Conservation (phyloP, 2,329 filamentous ascomycete genomes). For the Scedosporium aurantiacum region DNA sequence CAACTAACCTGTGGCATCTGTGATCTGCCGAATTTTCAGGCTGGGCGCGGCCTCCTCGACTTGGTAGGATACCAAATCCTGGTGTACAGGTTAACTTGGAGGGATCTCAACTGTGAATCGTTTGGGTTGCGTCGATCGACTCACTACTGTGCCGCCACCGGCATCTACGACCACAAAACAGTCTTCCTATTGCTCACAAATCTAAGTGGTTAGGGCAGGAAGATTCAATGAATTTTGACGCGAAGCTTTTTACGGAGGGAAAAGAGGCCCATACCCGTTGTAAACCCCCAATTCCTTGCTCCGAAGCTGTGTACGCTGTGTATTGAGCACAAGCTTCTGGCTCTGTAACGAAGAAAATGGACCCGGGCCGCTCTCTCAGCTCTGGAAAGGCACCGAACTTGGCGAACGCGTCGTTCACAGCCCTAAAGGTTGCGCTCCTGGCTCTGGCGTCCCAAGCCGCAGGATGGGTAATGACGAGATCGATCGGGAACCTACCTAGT, state of each 20-base stretch:
- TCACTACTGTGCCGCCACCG: constrained; percentile 20
- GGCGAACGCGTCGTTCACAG: constrained; percentile 7
- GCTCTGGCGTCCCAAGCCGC: constrained; percentile 12
- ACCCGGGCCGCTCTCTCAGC: neutral
- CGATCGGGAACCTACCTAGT: constrained; percentile 3
- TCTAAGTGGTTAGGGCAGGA: too few relatives aligned
- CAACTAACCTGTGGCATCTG: constrained; percentile 2
- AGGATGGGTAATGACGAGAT: constrained; percentile 7
- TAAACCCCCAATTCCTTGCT: constrained; percentile 7
- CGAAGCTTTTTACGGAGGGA: too few relatives aligned
- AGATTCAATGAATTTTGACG: too few relatives aligned
- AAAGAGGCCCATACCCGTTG: constrained; percentile 3
- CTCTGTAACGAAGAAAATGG: constrained; percentile 13
- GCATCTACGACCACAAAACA: constrained; percentile 22
- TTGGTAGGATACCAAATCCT: constrained; percentile 18
- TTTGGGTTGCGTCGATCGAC: neutral
- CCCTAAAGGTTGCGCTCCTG: constrained; percentile 11
- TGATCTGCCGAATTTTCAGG: constrained; percentile 12
- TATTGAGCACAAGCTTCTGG: constrained; percentile 17
- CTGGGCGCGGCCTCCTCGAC: constrained; percentile 11
- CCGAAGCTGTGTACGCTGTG: constrained; percentile 8
- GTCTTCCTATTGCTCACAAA: too few relatives aligned
- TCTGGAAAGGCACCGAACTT: constrained; percentile 4
- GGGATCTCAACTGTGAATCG: too few relatives aligned
- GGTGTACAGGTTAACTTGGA: neutral